Evolutionary conservation across 2,329 filamentous ascomycete genomes (phyloP), one percentile per base, ranked within the genome.

Genomic region (Diplocarpon mali): DNA sequence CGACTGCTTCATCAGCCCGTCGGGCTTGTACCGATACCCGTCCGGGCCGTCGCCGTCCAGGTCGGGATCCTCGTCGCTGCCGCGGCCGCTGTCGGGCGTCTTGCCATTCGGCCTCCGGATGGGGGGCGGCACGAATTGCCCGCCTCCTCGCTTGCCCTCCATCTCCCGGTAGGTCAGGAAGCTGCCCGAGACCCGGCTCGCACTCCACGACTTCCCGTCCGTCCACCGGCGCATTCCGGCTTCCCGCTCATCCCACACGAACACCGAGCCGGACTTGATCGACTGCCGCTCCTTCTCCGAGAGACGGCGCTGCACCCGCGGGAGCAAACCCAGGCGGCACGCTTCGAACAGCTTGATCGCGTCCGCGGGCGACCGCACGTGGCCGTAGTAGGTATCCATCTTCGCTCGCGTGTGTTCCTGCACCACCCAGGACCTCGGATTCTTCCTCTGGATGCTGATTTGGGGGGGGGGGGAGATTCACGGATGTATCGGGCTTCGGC

Each of bases 221-320:
- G 92, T 98, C 92, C 92, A 98, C 65, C 92, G 75, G 60, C 92
- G 77, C 92, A 98, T 98, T 54, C 92, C 92, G 10, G 92, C 92
- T 69, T 98, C 92, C 57, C 90, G 75, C 70, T 98, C 92, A 64
- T 98, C 92, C 92, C 92, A 98, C n/a, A 98, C 92, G 60, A 96
- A 98, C 3, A 98, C 90, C 0, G 92, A 98, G 35, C 92, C 92
- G 1, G 90, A 95, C 60, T 87, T 83, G 64, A 98, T 98, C 3
- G 87, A 87, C 62, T 95, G 89, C 50, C 92, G 78, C 68, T 98
- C 92, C 68, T 96, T 96, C 66, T 98, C 92, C 2, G 92, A 96
- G 61, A 98, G 94, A 57, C 92, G 76, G 55, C 92, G 77, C 69
- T 96, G 92, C 5, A 98, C 92, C 54, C 92, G 80, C 27, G 92